phyloP scores from a whole-genome alignment of 352 stramenopile species.

The Saprolegnia diclina region DNA sequence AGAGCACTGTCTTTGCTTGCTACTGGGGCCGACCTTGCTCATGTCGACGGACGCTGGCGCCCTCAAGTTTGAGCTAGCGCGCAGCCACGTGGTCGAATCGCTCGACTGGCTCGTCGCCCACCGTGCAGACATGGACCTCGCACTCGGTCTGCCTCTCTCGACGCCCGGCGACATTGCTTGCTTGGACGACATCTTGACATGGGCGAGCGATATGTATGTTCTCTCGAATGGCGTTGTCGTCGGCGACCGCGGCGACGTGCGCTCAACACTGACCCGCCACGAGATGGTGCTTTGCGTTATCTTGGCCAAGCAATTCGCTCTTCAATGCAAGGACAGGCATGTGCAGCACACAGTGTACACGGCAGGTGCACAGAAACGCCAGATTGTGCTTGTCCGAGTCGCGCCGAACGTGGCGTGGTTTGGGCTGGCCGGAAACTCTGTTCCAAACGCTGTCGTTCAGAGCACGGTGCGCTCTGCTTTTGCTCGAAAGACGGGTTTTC shows the following conservation, averaged over 20 bases:
- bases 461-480: not conserved
- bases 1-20: not conserved
- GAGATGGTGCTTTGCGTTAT: not conserved
- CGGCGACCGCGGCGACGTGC: not conserved
- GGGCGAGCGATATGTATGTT: not conserved
- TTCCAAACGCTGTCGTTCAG: not conserved
- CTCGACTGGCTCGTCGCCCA: slow-evolving; percentile 12
- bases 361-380: not conserved
- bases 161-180: not conserved
- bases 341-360: not conserved
- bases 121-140: not conserved
- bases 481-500: too few relatives aligned
- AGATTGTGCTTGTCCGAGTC: not conserved
- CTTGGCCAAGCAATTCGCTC: not conserved
- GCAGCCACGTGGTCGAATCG: not conserved
- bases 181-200: slow-evolving; percentile 3
- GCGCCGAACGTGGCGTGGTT: slow-evolving; percentile 5
- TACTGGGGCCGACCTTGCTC: slow-evolving; percentile 5
- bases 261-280: not conserved
- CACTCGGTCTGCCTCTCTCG: not conserved
- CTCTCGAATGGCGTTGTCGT: slow-evolving; percentile 3
- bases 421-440: not conserved
- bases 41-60: not conserved
- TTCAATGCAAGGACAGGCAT: not conserved
- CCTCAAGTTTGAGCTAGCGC: slow-evolving; percentile 24